Percentiles rank a stretch among this genome's conserved stretches.
Evolutionary conservation across 257 asterid species (phyloP).

Genomic region (Haberlea rhodopensis): DNA sequence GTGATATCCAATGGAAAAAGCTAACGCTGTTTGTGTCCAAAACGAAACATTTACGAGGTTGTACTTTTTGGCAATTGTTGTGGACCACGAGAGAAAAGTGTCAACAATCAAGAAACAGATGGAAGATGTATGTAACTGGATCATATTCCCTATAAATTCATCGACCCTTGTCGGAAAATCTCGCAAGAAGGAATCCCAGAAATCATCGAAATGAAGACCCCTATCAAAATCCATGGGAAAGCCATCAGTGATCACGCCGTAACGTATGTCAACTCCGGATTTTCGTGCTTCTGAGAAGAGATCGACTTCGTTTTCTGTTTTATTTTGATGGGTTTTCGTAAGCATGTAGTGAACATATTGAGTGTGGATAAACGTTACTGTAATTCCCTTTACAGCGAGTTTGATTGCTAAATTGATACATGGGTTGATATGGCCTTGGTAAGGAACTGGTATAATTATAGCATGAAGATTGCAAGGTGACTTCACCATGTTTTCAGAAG

Average conservation of each 20-base stretch:
- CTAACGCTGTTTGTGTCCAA: slow-evolving; percentile 20
- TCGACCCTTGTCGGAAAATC: slow-evolving; percentile 11
- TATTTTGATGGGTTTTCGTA: slow-evolving; percentile 3
- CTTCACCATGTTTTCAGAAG: too few relatives aligned
- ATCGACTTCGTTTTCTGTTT: not conserved
- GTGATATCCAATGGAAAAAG: slow-evolving; percentile 3
- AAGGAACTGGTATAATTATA: slow-evolving; percentile 11
- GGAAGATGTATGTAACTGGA: not conserved
- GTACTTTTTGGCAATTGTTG: slow-evolving; percentile 17
- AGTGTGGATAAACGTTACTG: slow-evolving; percentile 34
- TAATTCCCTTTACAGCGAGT: slow-evolving; percentile 40
- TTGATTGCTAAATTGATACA: slow-evolving; percentile 27
- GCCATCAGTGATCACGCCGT: slow-evolving; percentile 5
- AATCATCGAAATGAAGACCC: not conserved
- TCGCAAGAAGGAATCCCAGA: slow-evolving; percentile 4
- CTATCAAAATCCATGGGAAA: slow-evolving; percentile 7
- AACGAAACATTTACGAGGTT: slow-evolving; percentile 23
- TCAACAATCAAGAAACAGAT: not conserved
- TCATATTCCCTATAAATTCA: not conserved
- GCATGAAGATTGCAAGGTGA: not conserved
- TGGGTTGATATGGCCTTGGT: slow-evolving; percentile 43
- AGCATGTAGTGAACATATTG: slow-evolving; percentile 30
- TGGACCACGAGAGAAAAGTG: not conserved
- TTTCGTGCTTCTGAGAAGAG: not conserved
- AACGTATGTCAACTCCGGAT: slow-evolving; percentile 6